Base-by-base conservation (phyloP, 2,329 filamentous ascomycete species). In the Reticulascus tulasneorum region DNA sequence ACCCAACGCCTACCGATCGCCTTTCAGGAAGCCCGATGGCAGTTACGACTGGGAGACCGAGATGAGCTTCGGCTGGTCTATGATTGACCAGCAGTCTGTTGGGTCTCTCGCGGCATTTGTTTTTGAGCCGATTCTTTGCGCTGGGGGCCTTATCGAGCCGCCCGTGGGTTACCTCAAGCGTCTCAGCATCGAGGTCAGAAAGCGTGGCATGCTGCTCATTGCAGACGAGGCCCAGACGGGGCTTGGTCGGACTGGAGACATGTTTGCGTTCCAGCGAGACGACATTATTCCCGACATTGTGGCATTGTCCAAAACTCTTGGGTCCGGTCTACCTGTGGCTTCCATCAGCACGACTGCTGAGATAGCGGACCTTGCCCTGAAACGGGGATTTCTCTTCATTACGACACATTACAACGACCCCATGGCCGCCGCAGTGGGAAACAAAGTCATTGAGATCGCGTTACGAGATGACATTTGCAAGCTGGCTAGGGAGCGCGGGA, bases 41-140 rank as follows among this genome's bases (percentile, higher is more conserved):
- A 67, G 67, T 0, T 77, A 84, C 44, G 79, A 84, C 50, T 84
- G 79, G 79, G 64, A 78, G 45, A 71, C 74, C 0, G 80, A 84
- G 51, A 58, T 84, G 11, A 68, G 78, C 9, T 83, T 74, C 46
- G 77, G 75, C 13, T 83, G 74, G 64, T 60, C 63, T n/a, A 63
- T 83, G 56, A 59, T 84, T 27, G 78, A 83, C 46, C 58, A 64
- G 5, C 71, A 77, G 40, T 74, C 66, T 1, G 68, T 70, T 13
- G 79, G 78, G 0, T 80, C 76, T 0, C 63, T 84, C 1, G 77
- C 79, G 0, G 79, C 79, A 0, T 71, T 78, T 21, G 76, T 84
- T 36, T 55, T 82, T 32, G 78, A 83, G 48, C 75, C 73, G 1
- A 79, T 82, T 23, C 62, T 77, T 0, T 73, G 71, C 12, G 55